Conservation (phyloP, 228 moss, liverwort and hornwort genomes). For the Sphagnum magellanicum region DNA sequence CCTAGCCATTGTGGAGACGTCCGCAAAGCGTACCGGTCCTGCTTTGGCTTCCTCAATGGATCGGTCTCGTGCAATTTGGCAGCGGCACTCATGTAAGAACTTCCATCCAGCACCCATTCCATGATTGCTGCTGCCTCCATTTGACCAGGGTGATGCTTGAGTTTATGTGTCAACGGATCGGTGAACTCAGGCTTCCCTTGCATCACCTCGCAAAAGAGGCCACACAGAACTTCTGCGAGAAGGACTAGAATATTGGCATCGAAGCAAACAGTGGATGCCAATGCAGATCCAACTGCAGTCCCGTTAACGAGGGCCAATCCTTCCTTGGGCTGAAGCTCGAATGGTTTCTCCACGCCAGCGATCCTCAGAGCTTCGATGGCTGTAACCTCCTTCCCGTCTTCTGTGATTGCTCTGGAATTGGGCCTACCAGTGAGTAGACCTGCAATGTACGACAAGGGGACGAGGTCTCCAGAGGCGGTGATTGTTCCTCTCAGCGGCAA, state of each 20-base stretch:
- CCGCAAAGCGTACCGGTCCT: conserved; percentile 22
- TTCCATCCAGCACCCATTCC: conserved; percentile 24
- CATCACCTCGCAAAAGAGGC: conserved; percentile 18
- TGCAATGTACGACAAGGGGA: conserved; percentile 23
- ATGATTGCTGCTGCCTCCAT: conserved; percentile 27
- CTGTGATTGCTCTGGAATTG: conserved; percentile 13
- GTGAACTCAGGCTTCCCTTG: conserved; percentile 22
- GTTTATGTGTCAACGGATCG: conserved; percentile 19
- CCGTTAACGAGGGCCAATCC: conserved; percentile 43
- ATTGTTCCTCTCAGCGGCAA: conserved; percentile 22
- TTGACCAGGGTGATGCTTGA: conserved; percentile 26
- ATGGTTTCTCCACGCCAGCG: conserved; percentile 16
- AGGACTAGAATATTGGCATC: conserved; percentile 31
- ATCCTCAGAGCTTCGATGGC: conserved; percentile 16
- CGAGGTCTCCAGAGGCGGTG: conserved; percentile 22
- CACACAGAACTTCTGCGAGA: conserved; percentile 11
- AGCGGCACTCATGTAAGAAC: conserved; percentile 21
- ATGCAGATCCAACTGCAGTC: conserved; percentile 22
- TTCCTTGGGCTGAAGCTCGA: conserved; percentile 44
- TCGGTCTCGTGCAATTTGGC: conserved; percentile 27
- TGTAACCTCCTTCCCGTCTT: conserved; percentile 4
- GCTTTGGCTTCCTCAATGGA: conserved; percentile 23
- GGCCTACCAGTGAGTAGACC: conserved; percentile 16
- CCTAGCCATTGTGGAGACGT: conserved; percentile 32
- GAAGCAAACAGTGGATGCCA: conserved; percentile 23